A percentile compares a stretch with the other conserved stretches of the same genome.
Evolutionary conservation across 192 early-diverging fungal species (phyloP).

Genomic region (Paraglomus brasilianum): DNA sequence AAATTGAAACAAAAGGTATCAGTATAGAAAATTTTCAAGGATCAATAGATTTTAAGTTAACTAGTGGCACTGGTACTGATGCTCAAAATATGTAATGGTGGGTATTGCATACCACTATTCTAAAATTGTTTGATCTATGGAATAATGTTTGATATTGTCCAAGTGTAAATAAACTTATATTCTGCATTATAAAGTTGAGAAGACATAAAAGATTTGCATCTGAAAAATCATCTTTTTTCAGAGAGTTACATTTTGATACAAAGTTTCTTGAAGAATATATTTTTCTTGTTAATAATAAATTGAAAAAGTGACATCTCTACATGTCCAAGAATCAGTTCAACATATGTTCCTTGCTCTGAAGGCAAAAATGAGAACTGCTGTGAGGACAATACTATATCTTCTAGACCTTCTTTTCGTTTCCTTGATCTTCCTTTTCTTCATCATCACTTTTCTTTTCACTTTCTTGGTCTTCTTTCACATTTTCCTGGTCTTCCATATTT

Average conservation of each 20-base stretch:
- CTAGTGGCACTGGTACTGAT: too few relatives aligned
- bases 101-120: too few relatives aligned
- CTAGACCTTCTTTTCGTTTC: conserved; percentile 16
- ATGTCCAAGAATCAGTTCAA: conserved; percentile 16
- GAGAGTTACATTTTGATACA: conserved; percentile 14
- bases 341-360: conserved; percentile 18
- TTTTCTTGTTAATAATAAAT: conserved; percentile 26
- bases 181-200: conserved; percentile 23
- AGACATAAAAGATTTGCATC: conserved; percentile 27
- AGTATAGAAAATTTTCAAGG: too few relatives aligned
- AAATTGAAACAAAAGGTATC: too few relatives aligned
- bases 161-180: conserved; percentile 7
- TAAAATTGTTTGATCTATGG: neutral
- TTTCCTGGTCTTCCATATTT: conserved; percentile 2
- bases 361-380: conserved; percentile 22
- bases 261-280: conserved; percentile 21
- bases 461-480: conserved; percentile 24
- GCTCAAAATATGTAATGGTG: too few relatives aligned
- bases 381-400: conserved; percentile 21
- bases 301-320: conserved; percentile 16
- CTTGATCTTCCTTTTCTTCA: conserved; percentile 6
- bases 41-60: too few relatives aligned
- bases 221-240: conserved; percentile 17
- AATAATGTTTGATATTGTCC: conserved; percentile 10
- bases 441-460: neutral